A percentile compares a stretch with the other conserved stretches of the same genome.
These are phyloP conservation scores for Pestalotiopsis sp. DNA, from an alignment of 2,329 filamentous ascomycete genomes.

Conservation along the genomic window DNA sequence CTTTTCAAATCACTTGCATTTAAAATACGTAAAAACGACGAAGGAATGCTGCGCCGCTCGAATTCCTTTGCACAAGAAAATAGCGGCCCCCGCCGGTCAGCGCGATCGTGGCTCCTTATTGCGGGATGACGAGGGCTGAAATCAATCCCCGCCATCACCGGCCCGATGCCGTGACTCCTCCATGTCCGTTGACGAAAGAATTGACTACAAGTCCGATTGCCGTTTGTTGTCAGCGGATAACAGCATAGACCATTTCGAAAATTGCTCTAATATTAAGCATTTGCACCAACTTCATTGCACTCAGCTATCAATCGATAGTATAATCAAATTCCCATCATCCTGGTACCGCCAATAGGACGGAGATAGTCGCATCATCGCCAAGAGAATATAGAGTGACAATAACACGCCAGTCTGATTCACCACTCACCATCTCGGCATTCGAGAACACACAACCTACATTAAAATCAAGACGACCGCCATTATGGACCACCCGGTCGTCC, in stretches of 20 bases:
- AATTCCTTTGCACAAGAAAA: no score
- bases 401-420: no score
- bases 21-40: background rate
- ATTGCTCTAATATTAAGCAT: no score
- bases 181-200: background rate
- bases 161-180: background rate
- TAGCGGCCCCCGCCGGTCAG: background rate
- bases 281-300: no score
- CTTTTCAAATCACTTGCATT: background rate
- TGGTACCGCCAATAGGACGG: no score
- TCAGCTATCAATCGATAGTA: no score
- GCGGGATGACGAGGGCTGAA: background rate
- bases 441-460: background rate
- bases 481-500: slow-evolving; percentile 24
- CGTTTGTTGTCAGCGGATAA: no score
- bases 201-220: background rate
- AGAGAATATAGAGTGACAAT: no score
- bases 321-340: no score
- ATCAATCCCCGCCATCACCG: background rate
- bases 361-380: no score
- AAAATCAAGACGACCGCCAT: background rate
- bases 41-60: background rate
- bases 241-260: no score
- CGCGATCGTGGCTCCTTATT: background rate
- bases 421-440: no score